Base-by-base conservation (phyloP, 805 yeast genomes). In the Debaryomyces hansenii region DNA sequence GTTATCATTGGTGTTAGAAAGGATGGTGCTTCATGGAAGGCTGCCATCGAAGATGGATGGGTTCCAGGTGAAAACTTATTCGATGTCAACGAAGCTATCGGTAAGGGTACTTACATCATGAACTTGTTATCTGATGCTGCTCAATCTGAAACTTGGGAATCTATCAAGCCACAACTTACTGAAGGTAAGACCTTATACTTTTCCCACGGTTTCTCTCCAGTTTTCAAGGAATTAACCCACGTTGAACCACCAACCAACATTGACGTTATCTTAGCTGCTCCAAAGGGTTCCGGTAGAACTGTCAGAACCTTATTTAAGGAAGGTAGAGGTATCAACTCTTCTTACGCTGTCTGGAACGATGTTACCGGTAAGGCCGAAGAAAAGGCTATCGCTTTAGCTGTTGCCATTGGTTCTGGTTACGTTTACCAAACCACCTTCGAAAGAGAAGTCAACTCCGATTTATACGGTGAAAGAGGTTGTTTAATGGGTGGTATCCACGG, bases 401-500 rank as follows among this genome's bases (percentile, higher is more conserved):
- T 94, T 65, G 99, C 98, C 73, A 88, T 94, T 69, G 99, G 99
- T 75, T 91, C 98, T 54, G 99, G 99, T 75, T 94, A 94, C 87
- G 97, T 94, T 64, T 94, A 94, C 90, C 90, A 94, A 82, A 94
- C 99, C 79, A 94, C 99, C 59, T 95, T 95, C 69, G 97, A 95
- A 82, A 90, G 85, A 79, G 99, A 94, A 81, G 99, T 94, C 69
- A 90, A 87, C 90, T 91, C 98, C 57, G 99, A 94, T 75, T 82
- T 94, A 70, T 94, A 94, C 82, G 99, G 99, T 80, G 99, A 94
- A 84, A 90, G 99, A 83, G 99, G 99, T 72, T 94, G 98, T 80
- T 82, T 94, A 63, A 94, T 92, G 99, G 99, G 98, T 74, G 98
- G 98, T 84, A 92, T 94, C 82, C 99, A 94, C 83, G 99, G 99